Base-by-base conservation (phyloP, 208 protist species). In the Blastocrithidia nonstop region DNA sequence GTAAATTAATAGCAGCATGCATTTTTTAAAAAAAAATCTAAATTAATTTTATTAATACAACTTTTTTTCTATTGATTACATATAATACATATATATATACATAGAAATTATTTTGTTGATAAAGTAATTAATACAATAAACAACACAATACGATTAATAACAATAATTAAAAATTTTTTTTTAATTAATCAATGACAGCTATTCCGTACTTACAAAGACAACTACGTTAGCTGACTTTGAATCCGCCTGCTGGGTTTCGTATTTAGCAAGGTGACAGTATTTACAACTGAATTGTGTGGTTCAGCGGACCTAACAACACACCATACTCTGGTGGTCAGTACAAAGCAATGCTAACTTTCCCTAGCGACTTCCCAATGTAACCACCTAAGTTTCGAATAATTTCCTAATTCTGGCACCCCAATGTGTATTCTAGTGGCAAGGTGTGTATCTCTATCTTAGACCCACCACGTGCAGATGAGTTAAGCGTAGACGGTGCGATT, bases 381-480 rank as follows among this genome's bases (percentile, higher is more conserved):
- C 96, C 96, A 21, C 96, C 96, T 0, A 70, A 63, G 6, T 89
- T 99, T 45, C 71, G 75, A 20, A 96, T 99, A 39, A 49, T 90
- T 4, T 96, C 89, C 2, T 70, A 70, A 9, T 95, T 99, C 57
- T 99, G 93, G 90, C 96, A 99, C 71, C 96, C 96, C n/a, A 98
- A 98, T 54, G 79, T 92, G 25, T 98, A 97, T 50, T 31, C 50
- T 6, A 84, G 98, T 39, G 96, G 96, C 2, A 57, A 68, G 13
- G 95, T 99, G 37, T 99, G 97, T 74, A 98, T 99, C 54, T 96
- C 82, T 37, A 99, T 99, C 57, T 78, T 99, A 22, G 96, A 99
- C 53, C 75, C 94, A 6, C 96, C 96, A 0, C 95, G 95, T 28
- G 95, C 95, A 24, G 96, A 98, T 61, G 86, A 87, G 50, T 88